Percentiles rank a stretch among this genome's conserved stretches.
These are phyloP conservation scores for Ormosia emarginata DNA, from an alignment of 306 rosid species.

Conservation along the genomic window DNA sequence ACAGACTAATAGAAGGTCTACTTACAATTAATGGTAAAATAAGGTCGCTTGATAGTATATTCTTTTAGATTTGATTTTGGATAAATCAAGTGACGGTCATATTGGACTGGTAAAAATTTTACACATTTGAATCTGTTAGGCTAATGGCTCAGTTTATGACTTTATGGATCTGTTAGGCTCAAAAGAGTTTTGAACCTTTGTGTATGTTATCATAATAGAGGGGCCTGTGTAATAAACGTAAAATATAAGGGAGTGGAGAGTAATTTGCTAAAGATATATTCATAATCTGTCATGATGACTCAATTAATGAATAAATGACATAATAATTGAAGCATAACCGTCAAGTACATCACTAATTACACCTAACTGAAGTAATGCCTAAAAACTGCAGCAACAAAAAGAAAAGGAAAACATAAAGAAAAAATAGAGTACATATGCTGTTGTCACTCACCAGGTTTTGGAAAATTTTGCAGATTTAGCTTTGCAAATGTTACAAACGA, in stretches of 20 bases:
- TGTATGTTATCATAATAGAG: background rate
- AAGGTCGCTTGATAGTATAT: too few relatives aligned
- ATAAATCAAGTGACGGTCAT: background rate
- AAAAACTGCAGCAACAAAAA: background rate
- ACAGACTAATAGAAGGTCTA: background rate
- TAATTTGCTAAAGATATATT: background rate
- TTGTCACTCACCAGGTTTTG: background rate
- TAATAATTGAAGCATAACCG: background rate
- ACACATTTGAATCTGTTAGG: background rate
- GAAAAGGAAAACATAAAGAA: background rate
- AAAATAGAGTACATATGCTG: background rate
- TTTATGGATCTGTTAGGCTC: background rate
- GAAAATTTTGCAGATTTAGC: slow-evolving; percentile 25
- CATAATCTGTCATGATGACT: background rate
- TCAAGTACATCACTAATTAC: background rate
- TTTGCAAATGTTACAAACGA: slow-evolving; percentile 5
- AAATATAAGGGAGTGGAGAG: background rate
- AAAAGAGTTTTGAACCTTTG: background rate
- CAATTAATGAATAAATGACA: background rate
- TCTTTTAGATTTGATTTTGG: background rate
- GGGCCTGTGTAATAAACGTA: too few relatives aligned
- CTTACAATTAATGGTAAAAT: background rate
- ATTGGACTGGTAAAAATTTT: too few relatives aligned
- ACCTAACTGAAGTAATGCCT: background rate
- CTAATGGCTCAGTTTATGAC: background rate